Conservation (phyloP, 1,284 basidiomycete genomes). For the Ceratobasidium theobromae region DNA sequence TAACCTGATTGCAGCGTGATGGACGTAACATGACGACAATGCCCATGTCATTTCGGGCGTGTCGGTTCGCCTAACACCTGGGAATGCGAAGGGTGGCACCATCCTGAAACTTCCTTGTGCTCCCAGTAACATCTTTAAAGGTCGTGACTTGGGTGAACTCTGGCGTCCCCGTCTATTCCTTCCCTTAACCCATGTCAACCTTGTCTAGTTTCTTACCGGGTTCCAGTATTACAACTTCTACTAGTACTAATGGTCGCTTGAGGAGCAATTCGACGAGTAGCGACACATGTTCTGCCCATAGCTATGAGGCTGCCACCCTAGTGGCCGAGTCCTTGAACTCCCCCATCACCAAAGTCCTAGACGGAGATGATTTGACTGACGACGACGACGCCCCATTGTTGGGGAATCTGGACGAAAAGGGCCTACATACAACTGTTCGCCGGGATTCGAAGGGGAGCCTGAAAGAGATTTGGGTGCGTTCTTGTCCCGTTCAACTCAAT, state of each 20-base stretch:
- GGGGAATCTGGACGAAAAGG: not conserved
- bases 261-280: constrained; percentile 8
- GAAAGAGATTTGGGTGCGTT: constrained; percentile 13
- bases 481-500: not conserved
- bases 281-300: not conserved
- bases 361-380: not conserved
- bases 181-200: not conserved
- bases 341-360: constrained; percentile 9
- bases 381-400: not conserved
- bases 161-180: not conserved
- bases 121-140: too few species aligned
- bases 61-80: too few species aligned
- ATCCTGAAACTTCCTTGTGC: too few species aligned
- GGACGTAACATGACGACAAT: too few species aligned
- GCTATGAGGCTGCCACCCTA: constrained; percentile 11
- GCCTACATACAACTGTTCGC: too few species aligned
- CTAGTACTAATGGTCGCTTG: not conserved
- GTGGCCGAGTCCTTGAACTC: constrained; percentile 15
- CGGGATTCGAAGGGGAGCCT: not conserved
- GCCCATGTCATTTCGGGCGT: too few species aligned
- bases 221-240: not conserved
- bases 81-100: too few species aligned
- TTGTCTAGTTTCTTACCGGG: not conserved
- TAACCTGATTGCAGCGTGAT: too few species aligned
- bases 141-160: not conserved